Conservation (phyloP, 768 basidiomycete genomes). For the Boletus rubroflammeus region DNA sequence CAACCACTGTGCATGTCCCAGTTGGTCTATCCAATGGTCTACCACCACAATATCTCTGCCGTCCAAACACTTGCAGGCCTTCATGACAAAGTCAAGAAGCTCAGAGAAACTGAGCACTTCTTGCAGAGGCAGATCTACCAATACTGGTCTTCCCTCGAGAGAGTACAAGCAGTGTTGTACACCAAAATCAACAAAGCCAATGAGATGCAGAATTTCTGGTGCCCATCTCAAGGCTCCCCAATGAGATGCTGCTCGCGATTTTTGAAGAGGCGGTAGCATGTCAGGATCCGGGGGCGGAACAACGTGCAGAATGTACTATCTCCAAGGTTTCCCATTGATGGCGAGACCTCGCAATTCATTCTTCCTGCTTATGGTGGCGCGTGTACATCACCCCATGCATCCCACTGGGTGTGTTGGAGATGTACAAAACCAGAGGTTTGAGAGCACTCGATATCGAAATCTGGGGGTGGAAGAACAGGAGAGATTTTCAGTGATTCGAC, state of each 20-base stretch:
- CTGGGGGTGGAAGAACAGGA: constrained; percentile 29
- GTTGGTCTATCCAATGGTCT: constrained; percentile 8
- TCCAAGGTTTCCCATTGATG: constrained; percentile 33
- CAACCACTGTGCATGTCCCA: background rate
- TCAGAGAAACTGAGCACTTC: constrained; percentile 12
- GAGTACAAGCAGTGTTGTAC: constrained; percentile 14
- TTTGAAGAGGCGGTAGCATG: constrained; percentile 30
- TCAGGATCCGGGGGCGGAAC: constrained; percentile 20
- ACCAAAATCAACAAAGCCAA: constrained; percentile 23
- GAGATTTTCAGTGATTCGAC: constrained; percentile 32
- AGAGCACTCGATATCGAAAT: constrained; percentile 27
- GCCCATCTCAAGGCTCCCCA: constrained; percentile 28
- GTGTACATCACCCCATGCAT: constrained; percentile 24
- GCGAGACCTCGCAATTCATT: constrained; percentile 30
- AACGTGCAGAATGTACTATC: constrained; percentile 23
- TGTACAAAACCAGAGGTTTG: constrained; percentile 25
- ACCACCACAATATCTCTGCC: constrained; percentile 17
- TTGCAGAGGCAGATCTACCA: constrained; percentile 17
- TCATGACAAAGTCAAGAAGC: constrained; percentile 16
- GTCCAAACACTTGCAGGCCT: constrained; percentile 17
- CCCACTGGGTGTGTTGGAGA: constrained; percentile 18
- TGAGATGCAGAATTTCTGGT: constrained; percentile 31
- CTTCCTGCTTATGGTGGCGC: constrained; percentile 29
- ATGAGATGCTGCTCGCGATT: constrained; percentile 30
- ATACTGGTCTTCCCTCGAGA: constrained; percentile 12